These are phyloP conservation scores for Auriscalpium orientale DNA, from an alignment of 768 basidiomycete species.

Conservation along the genomic window DNA sequence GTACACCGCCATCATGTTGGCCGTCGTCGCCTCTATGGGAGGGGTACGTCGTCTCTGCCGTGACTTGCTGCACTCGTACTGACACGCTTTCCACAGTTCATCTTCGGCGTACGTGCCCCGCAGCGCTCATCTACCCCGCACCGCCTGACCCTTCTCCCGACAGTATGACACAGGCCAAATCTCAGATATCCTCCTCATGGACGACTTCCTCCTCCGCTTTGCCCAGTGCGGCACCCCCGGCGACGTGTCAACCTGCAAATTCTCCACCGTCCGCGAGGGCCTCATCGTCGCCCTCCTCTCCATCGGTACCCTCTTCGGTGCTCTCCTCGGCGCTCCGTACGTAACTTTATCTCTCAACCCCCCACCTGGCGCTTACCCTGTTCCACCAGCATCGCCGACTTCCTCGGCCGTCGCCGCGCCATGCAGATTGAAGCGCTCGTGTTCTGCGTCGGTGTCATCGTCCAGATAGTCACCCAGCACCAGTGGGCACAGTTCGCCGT, in stretches of 20 bases:
- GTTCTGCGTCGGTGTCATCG: constrained; percentile 53
- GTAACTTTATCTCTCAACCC: constrained; percentile 17
- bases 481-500: constrained; percentile 64
- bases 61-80: neutral
- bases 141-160: neutral
- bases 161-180: constrained; percentile 74
- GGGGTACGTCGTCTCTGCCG: constrained; percentile 26
- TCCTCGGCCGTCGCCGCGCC: constrained; percentile 57
- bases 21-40: constrained; percentile 63
- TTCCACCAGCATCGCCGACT: constrained; percentile 45
- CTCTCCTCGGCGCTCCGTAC: constrained; percentile 53
- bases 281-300: constrained; percentile 66
- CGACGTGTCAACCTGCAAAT: constrained; percentile 38
- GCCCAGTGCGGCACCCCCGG: constrained; percentile 38
- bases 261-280: constrained; percentile 49
- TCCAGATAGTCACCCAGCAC: constrained; percentile 43
- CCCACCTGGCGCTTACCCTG: neutral
- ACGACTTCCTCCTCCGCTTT: constrained; percentile 60
- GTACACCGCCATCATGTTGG: constrained; percentile 54
- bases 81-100: constrained; percentile 9
- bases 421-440: constrained; percentile 54
- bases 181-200: constrained; percentile 67
- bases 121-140: neutral
- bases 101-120: constrained; percentile 20
- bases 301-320: constrained; percentile 62